phyloP scores from a whole-genome alignment of 2,329 filamentous ascomycete species.

The Thielaviopsis ethacetica region DNA sequence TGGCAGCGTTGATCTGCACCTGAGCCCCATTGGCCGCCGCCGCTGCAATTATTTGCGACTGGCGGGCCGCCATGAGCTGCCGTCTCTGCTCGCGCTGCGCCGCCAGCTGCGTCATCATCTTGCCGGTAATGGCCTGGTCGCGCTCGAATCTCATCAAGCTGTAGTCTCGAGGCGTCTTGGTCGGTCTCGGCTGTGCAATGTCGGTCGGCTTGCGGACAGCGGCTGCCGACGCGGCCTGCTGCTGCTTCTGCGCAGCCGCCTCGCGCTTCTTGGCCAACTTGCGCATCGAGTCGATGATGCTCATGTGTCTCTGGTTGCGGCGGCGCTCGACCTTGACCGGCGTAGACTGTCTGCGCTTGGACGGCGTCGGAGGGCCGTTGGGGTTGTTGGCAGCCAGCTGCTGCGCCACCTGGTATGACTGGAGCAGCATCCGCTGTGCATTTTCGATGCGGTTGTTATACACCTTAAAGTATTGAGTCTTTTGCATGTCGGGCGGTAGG shows the following conservation, averaged over 20 bases:
- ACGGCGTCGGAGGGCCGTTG: slow-evolving; percentile 14
- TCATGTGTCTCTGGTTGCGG: slow-evolving; percentile 71
- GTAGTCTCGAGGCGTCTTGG: slow-evolving; percentile 77
- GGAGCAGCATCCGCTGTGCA: slow-evolving; percentile 37
- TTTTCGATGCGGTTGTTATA: slow-evolving; percentile 45
- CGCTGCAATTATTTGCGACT: slow-evolving; percentile 5
- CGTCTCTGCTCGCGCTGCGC: slow-evolving; percentile 39
- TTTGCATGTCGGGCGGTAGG: slow-evolving; percentile 80
- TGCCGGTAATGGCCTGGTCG: slow-evolving; percentile 46
- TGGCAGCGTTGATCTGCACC: slow-evolving; percentile 1
- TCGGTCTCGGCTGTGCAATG: slow-evolving; percentile 29
- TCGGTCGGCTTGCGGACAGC: slow-evolving; percentile 73
- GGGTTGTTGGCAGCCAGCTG: slow-evolving; percentile 17
- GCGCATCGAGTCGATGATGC: slow-evolving; percentile 83
- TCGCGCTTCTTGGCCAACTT: slow-evolving; percentile 93
- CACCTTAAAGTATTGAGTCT: slow-evolving; percentile 82
- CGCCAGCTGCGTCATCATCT: slow-evolving; percentile 39
- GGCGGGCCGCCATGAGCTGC: slow-evolving; percentile 2
- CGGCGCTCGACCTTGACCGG: slow-evolving; percentile 76
- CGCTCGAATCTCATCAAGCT: slow-evolving; percentile 78
- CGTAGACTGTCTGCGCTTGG: slow-evolving; percentile 45
- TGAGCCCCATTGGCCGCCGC: background rate
- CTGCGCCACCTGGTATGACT: slow-evolving; percentile 36
- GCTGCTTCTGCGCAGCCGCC: slow-evolving; percentile 69
- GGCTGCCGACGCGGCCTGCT: slow-evolving; percentile 66